Percentiles rank a stretch among this genome's conserved stretches.
phyloP scores from a whole-genome alignment of 805 yeast species.

The Pichia deserticola region DNA sequence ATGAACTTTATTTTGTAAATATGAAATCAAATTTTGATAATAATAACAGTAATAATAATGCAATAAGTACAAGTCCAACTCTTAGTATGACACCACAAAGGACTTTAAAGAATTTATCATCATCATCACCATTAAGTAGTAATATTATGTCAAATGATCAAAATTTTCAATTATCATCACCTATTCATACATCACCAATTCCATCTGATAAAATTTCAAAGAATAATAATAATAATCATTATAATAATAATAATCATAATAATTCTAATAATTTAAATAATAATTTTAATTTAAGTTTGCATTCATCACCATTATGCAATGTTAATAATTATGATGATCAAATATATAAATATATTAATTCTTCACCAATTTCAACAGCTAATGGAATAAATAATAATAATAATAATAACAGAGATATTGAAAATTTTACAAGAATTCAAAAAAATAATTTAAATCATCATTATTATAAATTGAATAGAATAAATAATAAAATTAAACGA shows the following conservation, averaged over 20 bases:
- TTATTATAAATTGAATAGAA: too few species aligned
- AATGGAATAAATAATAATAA: background rate
- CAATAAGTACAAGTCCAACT: background rate
- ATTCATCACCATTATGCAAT: background rate
- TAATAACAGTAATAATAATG: too few species aligned
- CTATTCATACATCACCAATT: slow-evolving; percentile 26
- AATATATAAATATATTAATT: slow-evolving; percentile 8
- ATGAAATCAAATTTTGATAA: background rate
- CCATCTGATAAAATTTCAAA: background rate
- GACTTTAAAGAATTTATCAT: background rate
- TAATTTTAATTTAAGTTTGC: background rate
- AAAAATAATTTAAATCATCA: too few species aligned
- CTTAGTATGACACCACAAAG: background rate
- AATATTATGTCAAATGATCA: slow-evolving; percentile 4
- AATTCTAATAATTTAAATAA: background rate
- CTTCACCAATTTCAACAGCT: slow-evolving; percentile 5
- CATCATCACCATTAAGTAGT: slow-evolving; percentile 8
- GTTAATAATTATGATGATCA: slow-evolving; percentile 4
- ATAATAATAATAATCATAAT: background rate
- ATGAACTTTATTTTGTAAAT: background rate
- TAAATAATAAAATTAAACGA: background rate
- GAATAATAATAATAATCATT: background rate
- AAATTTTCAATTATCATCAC: slow-evolving; percentile 16
- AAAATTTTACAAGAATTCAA: too few species aligned
- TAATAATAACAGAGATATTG: too few species aligned